Evolutionary conservation across 2,329 filamentous ascomycete species (phyloP), one percentile per base, ranked within the genome.

Genomic region (Penicillium sp.): DNA sequence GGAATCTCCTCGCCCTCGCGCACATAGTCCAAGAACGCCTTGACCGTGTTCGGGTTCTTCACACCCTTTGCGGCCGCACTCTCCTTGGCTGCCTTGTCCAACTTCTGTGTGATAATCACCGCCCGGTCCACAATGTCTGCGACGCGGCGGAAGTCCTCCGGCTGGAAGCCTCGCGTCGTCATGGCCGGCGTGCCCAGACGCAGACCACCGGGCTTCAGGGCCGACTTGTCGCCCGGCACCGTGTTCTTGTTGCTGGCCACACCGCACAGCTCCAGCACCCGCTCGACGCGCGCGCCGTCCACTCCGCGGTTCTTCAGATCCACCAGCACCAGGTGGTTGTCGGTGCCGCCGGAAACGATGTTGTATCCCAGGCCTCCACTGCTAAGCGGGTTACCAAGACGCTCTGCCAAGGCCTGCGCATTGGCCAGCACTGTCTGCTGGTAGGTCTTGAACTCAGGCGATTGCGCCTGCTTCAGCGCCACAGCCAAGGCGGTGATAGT

Each of bases 211-310:
- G 93, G 93, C 57, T 91, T 88, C 65, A 98, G 80, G 1, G 93
- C 93, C 1, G 89, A 95, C 67, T 85, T 88, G 73, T 98, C 93
- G 38, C 91, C 93, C 1, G 93, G 93, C 0, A 96, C 91, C 6
- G 93, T 96, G 75, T 98, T 98, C 80, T 98, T 98, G 79, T 98
- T 98, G 67, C 87, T 86, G n/a, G 93, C 93, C 45, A 97, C 91
- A 61, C 91, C 91, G 57, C 94, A 88, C 41, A 95, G 81, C 69
- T 96, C 90, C 22, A 96, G 79, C 15, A 95, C 83, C 40, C 88
- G 84, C 75, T 96, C 90, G 12, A 95, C 88, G 45, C 90, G 84
- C 21, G 93, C 93, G 64, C 93, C 93, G 64, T 98, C 93, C 17
- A 98, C 82, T 56, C 75, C 79, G 68, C 87, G 81, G 66, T 89